Evolutionary conservation across 2,329 filamentous ascomycete genomes (phyloP).

Genomic region (Alternaria sp.): DNA sequence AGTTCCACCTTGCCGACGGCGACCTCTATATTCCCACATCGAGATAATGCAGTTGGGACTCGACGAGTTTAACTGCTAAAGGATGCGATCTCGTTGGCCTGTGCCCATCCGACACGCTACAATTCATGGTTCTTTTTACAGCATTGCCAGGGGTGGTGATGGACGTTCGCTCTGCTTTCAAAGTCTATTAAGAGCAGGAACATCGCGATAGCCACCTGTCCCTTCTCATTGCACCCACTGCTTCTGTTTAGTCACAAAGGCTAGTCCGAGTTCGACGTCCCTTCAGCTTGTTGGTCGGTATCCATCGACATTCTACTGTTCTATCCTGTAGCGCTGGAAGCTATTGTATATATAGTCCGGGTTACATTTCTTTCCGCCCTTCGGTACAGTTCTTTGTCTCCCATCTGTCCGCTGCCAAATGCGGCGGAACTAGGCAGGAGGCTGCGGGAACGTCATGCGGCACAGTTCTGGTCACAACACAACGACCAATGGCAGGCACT

Average conservation of each 20-base stretch:
- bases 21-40: not conserved
- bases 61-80: no score
- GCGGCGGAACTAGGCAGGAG: not conserved
- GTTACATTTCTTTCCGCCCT: not conserved
- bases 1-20: not conserved
- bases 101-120: not conserved
- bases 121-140: not conserved
- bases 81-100: no score
- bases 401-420: not conserved
- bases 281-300: no score
- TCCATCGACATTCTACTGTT: no score
- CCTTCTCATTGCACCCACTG: no score
- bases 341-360: no score
- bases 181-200: no score
- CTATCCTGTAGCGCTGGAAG: no score
- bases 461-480: not conserved
- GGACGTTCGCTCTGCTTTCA: no score
- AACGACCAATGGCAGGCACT: not conserved
- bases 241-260: no score
- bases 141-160: not conserved
- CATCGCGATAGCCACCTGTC: no score
- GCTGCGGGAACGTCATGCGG: not conserved
- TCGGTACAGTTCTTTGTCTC: not conserved
- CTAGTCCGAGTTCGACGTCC: no score
- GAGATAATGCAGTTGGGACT: not conserved